Evolutionary conservation across 805 yeast genomes (phyloP).

Genomic region (Pichia sporocuriosa): DNA sequence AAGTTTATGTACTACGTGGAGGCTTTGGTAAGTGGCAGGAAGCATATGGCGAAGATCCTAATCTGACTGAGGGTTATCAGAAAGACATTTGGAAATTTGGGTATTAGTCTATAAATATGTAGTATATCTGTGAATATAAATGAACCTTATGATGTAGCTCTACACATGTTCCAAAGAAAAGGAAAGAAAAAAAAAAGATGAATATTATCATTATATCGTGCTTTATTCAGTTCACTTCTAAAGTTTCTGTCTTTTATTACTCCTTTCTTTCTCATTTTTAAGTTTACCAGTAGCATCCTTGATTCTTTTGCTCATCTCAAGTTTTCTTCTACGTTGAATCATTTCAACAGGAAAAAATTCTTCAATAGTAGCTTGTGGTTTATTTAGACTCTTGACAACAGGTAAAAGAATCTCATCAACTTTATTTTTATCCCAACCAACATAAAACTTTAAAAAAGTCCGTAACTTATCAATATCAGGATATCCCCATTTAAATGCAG

Average conservation of each 20-base stretch:
- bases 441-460: constrained; percentile 55
- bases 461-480: constrained; percentile 81
- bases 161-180: too few species aligned
- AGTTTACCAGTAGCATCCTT: constrained; percentile 49
- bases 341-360: constrained; percentile 64
- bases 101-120: constrained; percentile 12
- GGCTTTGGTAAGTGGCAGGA: constrained; percentile 86
- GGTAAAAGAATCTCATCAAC: constrained; percentile 85
- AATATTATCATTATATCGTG: too few species aligned
- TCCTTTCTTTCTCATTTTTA: constrained; percentile 16
- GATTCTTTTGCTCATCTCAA: constrained; percentile 54
- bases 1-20: constrained; percentile 68
- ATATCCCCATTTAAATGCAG: constrained; percentile 81
- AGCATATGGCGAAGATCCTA: constrained; percentile 57
- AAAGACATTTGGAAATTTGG: constrained; percentile 33
- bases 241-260: constrained; percentile 2
- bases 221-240: too few species aligned
- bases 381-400: constrained; percentile 70
- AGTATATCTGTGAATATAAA: too few species aligned
- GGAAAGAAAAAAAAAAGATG: too few species aligned
- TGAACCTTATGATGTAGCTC: too few species aligned
- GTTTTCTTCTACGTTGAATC: constrained; percentile 38
- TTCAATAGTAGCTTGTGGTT: constrained; percentile 54
- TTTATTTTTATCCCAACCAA: constrained; percentile 73
- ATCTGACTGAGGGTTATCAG: constrained; percentile 57